Percentiles rank a stretch among this genome's conserved stretches.
These are phyloP conservation scores for Leucoagaricus sp. DNA, from an alignment of 1,284 basidiomycete species.

Conservation along the genomic window DNA sequence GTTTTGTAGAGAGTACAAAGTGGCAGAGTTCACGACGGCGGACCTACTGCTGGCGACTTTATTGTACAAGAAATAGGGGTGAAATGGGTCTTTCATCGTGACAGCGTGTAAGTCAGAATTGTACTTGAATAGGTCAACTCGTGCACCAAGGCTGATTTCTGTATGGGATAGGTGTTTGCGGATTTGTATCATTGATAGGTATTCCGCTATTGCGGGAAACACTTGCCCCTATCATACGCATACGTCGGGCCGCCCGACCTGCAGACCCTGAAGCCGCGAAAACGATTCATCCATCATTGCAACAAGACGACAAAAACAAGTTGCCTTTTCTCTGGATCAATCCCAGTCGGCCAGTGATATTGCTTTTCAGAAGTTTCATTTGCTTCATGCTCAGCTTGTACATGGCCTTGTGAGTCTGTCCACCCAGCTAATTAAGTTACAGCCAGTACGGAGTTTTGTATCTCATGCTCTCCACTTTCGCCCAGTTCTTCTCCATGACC, in stretches of 20 bases:
- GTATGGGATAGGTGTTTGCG: constrained; percentile 43
- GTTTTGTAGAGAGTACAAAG: no score
- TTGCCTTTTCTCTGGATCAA: constrained; percentile 47
- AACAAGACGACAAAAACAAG: constrained; percentile 33
- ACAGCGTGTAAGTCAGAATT: constrained; percentile 46
- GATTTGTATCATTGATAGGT: constrained; percentile 43
- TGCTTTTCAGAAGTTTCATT: constrained; percentile 54
- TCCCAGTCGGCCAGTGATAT: constrained; percentile 49
- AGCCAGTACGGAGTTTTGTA: constrained; percentile 68
- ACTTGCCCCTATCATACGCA: constrained; percentile 61
- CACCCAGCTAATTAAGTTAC: no score
- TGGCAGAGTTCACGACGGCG: constrained; percentile 54
- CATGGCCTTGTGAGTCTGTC: constrained; percentile 63
- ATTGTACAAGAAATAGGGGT: constrained; percentile 57
- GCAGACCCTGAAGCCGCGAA: constrained; percentile 39
- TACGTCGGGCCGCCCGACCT: constrained; percentile 40
- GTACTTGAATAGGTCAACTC: no score
- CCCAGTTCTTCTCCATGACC: constrained; percentile 45
- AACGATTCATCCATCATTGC: constrained; percentile 31
- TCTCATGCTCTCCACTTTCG: constrained; percentile 68
- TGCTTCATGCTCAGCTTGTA: constrained; percentile 62
- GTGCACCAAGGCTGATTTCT: background rate
- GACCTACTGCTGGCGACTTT: constrained; percentile 65
- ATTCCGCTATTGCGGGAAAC: constrained; percentile 63
- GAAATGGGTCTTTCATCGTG: constrained; percentile 62